Evolutionary conservation across 768 basidiomycete species (phyloP).

Genomic region (Chiua virens): DNA sequence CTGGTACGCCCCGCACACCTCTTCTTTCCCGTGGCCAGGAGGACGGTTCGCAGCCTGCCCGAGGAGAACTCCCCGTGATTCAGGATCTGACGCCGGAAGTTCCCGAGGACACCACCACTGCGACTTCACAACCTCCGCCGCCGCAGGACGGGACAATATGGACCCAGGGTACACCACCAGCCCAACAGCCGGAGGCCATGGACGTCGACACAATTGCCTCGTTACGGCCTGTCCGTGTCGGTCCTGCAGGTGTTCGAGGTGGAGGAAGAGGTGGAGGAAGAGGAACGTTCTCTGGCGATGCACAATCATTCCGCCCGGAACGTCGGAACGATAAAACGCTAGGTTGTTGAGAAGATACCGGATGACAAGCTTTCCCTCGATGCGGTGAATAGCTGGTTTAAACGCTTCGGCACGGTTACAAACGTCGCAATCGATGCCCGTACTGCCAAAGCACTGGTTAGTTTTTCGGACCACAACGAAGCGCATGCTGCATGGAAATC

Average conservation of each 20-base stretch:
- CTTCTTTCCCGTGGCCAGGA: constrained; percentile 57
- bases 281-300: constrained; percentile 65
- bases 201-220: constrained; percentile 36
- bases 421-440: constrained; percentile 84
- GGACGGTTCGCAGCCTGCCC: constrained; percentile 43
- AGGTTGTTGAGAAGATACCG: constrained; percentile 94
- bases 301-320: constrained; percentile 64
- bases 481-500: constrained; percentile 90
- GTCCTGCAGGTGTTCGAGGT: constrained; percentile 42
- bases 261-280: constrained; percentile 48
- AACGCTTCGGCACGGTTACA: constrained; percentile 88
- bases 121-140: constrained; percentile 16
- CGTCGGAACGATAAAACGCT: constrained; percentile 75
- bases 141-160: constrained; percentile 24
- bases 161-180: constrained; percentile 15
- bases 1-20: constrained; percentile 51
- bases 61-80: constrained; percentile 78
- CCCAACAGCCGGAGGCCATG: constrained; percentile 19
- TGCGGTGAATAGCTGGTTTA: constrained; percentile 85
- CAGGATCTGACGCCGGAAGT: constrained; percentile 73
- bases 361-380: constrained; percentile 76
- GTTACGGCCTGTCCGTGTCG: constrained; percentile 17
- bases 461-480: constrained; percentile 79
- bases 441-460: constrained; percentile 80
- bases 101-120: constrained; percentile 32